Evolutionary conservation across 2,329 filamentous ascomycete species (phyloP).

Genomic region (Colletotrichum sp.): DNA sequence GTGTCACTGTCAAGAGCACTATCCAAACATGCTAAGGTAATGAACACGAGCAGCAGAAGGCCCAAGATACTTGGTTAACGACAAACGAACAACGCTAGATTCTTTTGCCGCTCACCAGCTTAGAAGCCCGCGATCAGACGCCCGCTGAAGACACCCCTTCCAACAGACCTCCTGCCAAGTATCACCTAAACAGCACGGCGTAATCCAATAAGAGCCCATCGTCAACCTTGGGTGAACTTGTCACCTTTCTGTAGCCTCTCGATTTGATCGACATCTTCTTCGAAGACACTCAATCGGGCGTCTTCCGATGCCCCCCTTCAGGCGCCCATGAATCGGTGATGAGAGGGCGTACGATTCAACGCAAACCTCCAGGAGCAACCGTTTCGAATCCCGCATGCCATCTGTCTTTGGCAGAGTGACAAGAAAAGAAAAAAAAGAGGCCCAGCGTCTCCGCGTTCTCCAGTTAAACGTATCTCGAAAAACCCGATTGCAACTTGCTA

Average conservation of each 20-base stretch:
- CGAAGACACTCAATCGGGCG: background rate
- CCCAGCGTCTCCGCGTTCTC: background rate
- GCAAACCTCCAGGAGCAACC: background rate
- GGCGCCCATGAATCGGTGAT: background rate
- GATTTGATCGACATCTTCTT: background rate
- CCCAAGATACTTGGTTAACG: background rate
- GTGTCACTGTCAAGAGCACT: background rate
- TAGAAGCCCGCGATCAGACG: background rate
- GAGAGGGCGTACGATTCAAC: background rate
- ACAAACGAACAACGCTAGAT: background rate
- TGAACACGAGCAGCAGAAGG: rapidly evolving
- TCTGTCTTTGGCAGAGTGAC: background rate
- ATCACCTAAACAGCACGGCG: background rate
- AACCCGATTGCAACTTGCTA: background rate
- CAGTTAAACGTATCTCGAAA: background rate
- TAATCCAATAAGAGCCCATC: background rate
- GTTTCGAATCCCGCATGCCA: background rate
- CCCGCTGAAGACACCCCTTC: background rate
- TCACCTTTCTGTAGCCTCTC: background rate
- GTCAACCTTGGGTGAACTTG: rapidly evolving
- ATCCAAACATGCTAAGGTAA: background rate
- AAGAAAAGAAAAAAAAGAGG: background rate
- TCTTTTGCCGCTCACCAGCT: background rate
- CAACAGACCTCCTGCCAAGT: background rate
- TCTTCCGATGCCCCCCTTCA: background rate